Conservation (phyloP, 129 eudicot genomes). For the carrot (Daucus carota) region DH1_v3.0 NC_030387.2:33076501-33077000, state of each 20-base stretch:
- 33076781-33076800: not conserved
- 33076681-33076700: slow-evolving; percentile 8
- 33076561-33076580: not conserved
- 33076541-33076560: not conserved
- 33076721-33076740: slow-evolving; percentile 14
- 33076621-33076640: not conserved
- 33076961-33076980: slow-evolving; percentile 59
- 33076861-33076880: slow-evolving; percentile 30
- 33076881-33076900: slow-evolving; percentile 36
- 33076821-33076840: not conserved
- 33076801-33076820: not conserved
- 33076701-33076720: not conserved
- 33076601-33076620: not conserved
- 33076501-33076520: not conserved
- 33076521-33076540: not conserved
- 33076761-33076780: slow-evolving; percentile 26
- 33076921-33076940: slow-evolving; percentile 59
- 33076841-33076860: not conserved
- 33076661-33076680: not conserved
- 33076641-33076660: not conserved
- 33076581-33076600: not conserved
- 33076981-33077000: slow-evolving; percentile 48
- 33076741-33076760: slow-evolving; percentile 34
- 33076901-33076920: slow-evolving; percentile 60
- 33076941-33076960: slow-evolving; percentile 44